Evolutionary conservation across 805 yeast species (phyloP), one percentile per base, ranked within the genome.

Genomic region (Starmerella roubikii): DNA sequence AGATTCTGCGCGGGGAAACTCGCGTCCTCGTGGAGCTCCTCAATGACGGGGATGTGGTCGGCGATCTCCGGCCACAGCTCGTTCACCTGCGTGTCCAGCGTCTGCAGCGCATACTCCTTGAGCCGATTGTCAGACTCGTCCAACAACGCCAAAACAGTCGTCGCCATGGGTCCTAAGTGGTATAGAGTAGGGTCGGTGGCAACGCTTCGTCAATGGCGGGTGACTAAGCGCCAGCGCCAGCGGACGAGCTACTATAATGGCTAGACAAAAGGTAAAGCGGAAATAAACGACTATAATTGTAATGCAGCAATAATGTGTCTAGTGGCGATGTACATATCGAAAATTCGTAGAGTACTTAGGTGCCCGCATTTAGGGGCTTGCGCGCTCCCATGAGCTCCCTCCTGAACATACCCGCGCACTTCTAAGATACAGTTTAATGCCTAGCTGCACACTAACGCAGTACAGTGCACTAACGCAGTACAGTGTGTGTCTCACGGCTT

Each of bases 41-140:
- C 98, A 53, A 91, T 80, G 39, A 81, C 85, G 22, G 82, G 67
- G 45, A 91, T 73, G 54, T 72, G 76, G 62, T 91, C 91, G 41
- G 98, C 93, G 41, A 91, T 81, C 65, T 91, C 97, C 3, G 98
- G 84, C 98, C 98, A 91, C 42, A 84, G 69, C 59, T 83, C 86
- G 62, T 85, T 94, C 37, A 84, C 95, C 36, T 80, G 71, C 21
- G 65, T 70, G 56, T 85, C 81, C 49, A 91, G 72, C 16, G 93
- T 76, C 40, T 77, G 66, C 54, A 91, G 69, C 16, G 97, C 98
- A 56, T 83, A 82, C 26, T 78, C 67, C 59, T 84, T 86, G 49
- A 91, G 72, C 37, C 69, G 61, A 35, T 71, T 62, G 57, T 91
- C 96, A 8, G 75, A 68, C 63, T 91, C 99, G 45, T 75, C 74